Percentiles rank a stretch among this genome's conserved stretches.
phyloP scores from a whole-genome alignment of 371 early-diverging fungal genomes.

The Nematocida ausubeli region DNA sequence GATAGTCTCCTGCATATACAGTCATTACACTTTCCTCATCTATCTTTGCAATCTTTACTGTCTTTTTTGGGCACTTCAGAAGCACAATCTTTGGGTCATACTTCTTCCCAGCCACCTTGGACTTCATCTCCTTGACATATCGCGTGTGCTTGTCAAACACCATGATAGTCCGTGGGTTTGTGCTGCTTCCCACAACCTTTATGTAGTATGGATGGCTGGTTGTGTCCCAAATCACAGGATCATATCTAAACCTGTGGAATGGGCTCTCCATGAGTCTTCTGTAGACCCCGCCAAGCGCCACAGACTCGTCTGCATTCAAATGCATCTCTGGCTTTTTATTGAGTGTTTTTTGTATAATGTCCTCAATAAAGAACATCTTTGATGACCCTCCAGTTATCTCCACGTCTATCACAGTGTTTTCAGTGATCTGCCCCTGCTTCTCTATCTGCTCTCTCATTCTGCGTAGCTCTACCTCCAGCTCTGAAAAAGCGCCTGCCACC shows the following conservation, averaged over 20 bases:
- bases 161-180: neutral
- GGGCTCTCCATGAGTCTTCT: slow-evolving; percentile 48
- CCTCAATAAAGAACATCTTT: slow-evolving; percentile 12
- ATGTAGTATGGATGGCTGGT: neutral
- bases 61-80: slow-evolving; percentile 5
- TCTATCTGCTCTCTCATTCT: neutral
- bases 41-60: neutral
- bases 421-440: neutral
- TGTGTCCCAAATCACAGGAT: slow-evolving; percentile 45
- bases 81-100: neutral
- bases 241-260: slow-evolving; percentile 51
- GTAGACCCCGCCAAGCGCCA: slow-evolving; percentile 47
- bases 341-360: neutral
- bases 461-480: neutral
- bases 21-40: neutral
- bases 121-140: slow-evolving; percentile 7
- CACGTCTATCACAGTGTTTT: neutral
- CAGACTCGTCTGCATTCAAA: slow-evolving; percentile 49
- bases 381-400: slow-evolving; percentile 50
- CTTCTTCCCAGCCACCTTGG: neutral
- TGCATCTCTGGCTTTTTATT: slow-evolving; percentile 20
- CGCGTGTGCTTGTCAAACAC: neutral
- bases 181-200: neutral
- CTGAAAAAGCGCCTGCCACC: neutral
- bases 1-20: neutral